Evolutionary conservation across 2,329 filamentous ascomycete genomes (phyloP), one percentile per base, ranked within the genome.

Genomic region (Fusarium succisae): DNA sequence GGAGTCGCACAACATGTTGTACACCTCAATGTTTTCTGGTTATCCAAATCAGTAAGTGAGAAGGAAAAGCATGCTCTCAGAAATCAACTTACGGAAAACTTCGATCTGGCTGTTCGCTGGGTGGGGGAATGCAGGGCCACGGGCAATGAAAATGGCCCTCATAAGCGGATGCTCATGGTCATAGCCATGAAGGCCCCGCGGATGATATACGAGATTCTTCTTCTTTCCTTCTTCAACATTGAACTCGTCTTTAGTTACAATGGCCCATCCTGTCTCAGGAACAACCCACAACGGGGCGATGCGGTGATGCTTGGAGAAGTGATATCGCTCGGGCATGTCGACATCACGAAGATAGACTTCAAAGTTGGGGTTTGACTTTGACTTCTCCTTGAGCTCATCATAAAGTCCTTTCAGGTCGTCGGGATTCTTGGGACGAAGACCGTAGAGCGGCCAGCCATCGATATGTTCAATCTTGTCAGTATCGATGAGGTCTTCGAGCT

Each of bases 221-320:
- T 88, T 86, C 70, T 91, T 87, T 1, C 89, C 94, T 55, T 92
- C 87, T 43, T 81, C 75, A 10, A 97, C 88, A 73, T 97, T 87
- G 75, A 97, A 95, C 65, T 97, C 94, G 3, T 91, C 84, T 77
- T 92, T 92, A 24, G 91, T 91, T 22, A 97, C 94, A 70, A 99
- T 93, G 2, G 94, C 95, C 94, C 95, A 99, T 15, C 96, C 96
- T 0, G 95, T 90, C 81, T 95, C 94, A 1, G 96, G 96, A 0
- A 99, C 89, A 55, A 98, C 92, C 96, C 96, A 99, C 1, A 99
- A 83, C 1, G 96, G 96, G 1, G 96, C 96, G 74, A 99, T 99
- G 59, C 96, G 92, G 39, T 92, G 87, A 80, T 97, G 98, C 24
- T 92, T 90, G 7, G 91, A 91, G 80, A 99, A 99, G 81, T 98